Conservation (phyloP, 2,329 filamentous ascomycete species). For the Penicillium brasilianum region DNA sequence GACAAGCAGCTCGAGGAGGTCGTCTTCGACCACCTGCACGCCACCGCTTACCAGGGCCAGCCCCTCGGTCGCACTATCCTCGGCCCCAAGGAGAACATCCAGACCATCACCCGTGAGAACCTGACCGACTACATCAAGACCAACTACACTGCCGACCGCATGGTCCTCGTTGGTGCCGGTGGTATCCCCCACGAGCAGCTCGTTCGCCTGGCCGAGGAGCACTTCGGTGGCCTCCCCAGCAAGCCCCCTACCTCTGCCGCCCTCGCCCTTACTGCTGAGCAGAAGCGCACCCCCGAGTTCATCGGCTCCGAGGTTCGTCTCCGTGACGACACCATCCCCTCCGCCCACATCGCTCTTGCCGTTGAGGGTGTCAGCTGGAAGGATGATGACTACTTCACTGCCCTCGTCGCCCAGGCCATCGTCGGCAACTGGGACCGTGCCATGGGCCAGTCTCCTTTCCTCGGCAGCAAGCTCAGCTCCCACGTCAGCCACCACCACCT, state of each 20-base stretch:
- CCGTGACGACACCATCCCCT: conserved; percentile 93
- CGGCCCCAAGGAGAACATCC: conserved; percentile 97
- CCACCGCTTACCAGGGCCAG: conserved; percentile 96
- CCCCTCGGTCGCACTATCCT: conserved; percentile 96
- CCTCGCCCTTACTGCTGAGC: conserved; percentile 70
- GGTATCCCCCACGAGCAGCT: conserved; percentile 93
- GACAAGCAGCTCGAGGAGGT: conserved; percentile 99
- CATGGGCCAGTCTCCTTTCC: conserved; percentile 95
- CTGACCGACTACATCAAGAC: conserved; percentile 96
- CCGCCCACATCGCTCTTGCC: conserved; percentile 96
- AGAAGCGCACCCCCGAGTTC: conserved; percentile 91
- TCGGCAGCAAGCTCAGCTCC: conserved; percentile 96
- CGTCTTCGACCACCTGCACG: conserved; percentile 98
- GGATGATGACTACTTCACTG: conserved; percentile 98
- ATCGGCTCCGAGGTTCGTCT: conserved; percentile 94
- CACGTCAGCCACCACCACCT: conserved; percentile 93
- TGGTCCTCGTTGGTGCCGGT: conserved; percentile 96
- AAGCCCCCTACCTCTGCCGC: conserved; percentile 76
- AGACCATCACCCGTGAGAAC: conserved; percentile 90
- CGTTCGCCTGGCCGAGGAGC: conserved; percentile 93
- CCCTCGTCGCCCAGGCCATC: conserved; percentile 94
- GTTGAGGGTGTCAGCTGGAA: conserved; percentile 99
- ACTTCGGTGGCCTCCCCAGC: conserved; percentile 81
- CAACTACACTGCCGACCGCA: conserved; percentile 99
- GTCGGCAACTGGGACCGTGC: conserved; percentile 99